Evolutionary conservation across 1,284 basidiomycete genomes (phyloP), one percentile per base, ranked within the genome.

Genomic region (Rhodotorula sp.): DNA sequence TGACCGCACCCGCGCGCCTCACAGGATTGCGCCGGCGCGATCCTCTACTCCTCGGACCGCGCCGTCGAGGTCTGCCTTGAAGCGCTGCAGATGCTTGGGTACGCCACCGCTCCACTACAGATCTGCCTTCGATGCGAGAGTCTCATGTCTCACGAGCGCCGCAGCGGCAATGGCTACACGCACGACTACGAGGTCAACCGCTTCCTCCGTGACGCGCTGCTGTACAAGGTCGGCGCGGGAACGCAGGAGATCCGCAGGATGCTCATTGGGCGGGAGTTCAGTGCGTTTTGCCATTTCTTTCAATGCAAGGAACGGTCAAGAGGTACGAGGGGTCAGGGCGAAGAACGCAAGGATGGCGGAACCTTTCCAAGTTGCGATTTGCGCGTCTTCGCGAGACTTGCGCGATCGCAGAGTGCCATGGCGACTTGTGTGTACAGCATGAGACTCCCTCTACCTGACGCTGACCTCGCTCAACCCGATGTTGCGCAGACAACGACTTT

Each of bases 21-120:
- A 44, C 79, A 94, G 92, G 93, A 96, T 80, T 96, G 93, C 78
- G 93, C 93, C 27, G 93, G 93, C 25, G 91, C 91, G 3, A 96
- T 97, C 74, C 81, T 97, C 56, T 95, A 93, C 81, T 91, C 92
- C 19, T 93, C 92, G 0, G 94, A 97, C 79, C 89, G 88, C 77
- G 90, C 92, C 22, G 88, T 95, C 46, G 91, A 95, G 81, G 91
- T 96, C n/a, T 88, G 92, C 3, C 83, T 91, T 77, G 93, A 96
- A 79, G 92, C 88, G 12, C 92, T 93, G 88, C 93, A 96, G 79
- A 93, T 91, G 80, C 84, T 95, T 66, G 93, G 93, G 70, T 93
- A 93, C 94, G 71, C 63, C 73, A 84, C 81, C 10, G 22, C 54
- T 55, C 48, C 34, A 25, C 50, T 34, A 61, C 25, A 44, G 10